Base-by-base conservation (phyloP, 495 filamentous ascomycete species). In the Hypoxylon intermedium region DNA sequence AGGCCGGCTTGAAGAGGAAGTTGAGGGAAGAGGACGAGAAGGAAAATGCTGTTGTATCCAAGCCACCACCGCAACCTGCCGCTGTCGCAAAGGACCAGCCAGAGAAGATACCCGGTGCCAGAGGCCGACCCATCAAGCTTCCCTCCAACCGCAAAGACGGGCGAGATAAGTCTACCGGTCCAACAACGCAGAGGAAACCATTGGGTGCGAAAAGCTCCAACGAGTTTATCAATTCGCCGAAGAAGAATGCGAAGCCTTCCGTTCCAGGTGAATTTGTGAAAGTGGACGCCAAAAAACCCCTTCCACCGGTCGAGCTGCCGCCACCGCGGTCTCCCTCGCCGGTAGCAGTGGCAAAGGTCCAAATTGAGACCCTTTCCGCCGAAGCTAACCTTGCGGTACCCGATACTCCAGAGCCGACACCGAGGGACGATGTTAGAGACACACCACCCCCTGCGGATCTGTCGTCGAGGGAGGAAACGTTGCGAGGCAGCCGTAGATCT, bases 401-500 rank as follows among this genome's bases (percentile, higher is more conserved):
- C 7, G 60, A 72, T 9, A 75, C 78, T 1, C 76, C 79, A 3
- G 65, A 60, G 15, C 55, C 64, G 5, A 41, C 63, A 5, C 60
- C 54, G n/a, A 57, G 53, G 41, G 69, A 74, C 31, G 57, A 73
- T 50, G 65, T 71, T n/a, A 67, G 76, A 64, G 77, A 84, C 51
- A 79, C 83, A 0, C 83, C 82, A n/a, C 82, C 81, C n/a, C 79
- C 82, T 1, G 71, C 75, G 21, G 83, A 86, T 54, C 74, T 83
- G 53, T 78, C 78, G 19, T 76, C 75, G 2, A 73, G 69, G 6
- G 80, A 77, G 41, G 77, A 80, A 30, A 78, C 76, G 46, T 78
- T 76, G 28, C 80, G 89, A 42, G 80, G 84, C 7, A 85, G 83
- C 37, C 78, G 91, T 20, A 84, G 91, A 57, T 82, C 85, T 9